Evolutionary conservation across 139 green algal genomes (phyloP).

Genomic region (Asterochloris erici): DNA sequence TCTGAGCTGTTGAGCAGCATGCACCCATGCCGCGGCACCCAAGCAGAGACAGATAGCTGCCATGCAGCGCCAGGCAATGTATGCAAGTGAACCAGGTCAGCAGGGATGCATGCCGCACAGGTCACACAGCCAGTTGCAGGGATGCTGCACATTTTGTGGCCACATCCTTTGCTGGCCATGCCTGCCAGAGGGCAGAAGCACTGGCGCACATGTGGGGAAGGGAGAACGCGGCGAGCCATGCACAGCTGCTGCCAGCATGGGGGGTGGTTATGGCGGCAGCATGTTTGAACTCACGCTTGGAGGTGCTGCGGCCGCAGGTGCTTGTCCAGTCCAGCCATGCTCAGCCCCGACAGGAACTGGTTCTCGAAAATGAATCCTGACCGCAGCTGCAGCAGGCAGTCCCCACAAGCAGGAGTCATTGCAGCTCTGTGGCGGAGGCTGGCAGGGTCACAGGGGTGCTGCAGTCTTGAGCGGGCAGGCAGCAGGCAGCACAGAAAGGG

Average conservation of each 20-base stretch:
- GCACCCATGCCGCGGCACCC: too few relatives aligned
- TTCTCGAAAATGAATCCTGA: slow-evolving; percentile 59
- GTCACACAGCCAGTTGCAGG: background rate
- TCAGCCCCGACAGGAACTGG: slow-evolving; percentile 57
- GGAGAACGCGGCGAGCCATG: too few relatives aligned
- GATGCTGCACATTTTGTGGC: background rate
- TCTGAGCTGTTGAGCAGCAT: too few relatives aligned
- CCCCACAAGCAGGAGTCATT: too few relatives aligned
- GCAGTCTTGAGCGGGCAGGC: too few relatives aligned
- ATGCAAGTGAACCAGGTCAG: too few relatives aligned
- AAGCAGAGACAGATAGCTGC: too few relatives aligned
- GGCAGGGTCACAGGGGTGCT: too few relatives aligned
- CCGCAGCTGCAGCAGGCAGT: background rate
- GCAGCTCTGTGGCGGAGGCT: too few relatives aligned
- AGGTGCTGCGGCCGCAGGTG: slow-evolving; percentile 43
- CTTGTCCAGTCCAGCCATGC: slow-evolving; percentile 53
- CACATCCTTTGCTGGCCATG: background rate
- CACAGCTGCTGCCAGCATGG: background rate
- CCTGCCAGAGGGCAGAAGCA: too few relatives aligned
- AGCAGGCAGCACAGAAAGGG: background rate
- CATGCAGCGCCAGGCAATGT: too few relatives aligned
- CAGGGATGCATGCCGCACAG: background rate
- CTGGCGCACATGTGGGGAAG: too few relatives aligned
- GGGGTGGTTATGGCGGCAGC: background rate
- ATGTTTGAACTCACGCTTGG: slow-evolving; percentile 14